Base-by-base conservation (phyloP, 176 grass and related monocot genomes). In the Carex littledalei region DNA sequence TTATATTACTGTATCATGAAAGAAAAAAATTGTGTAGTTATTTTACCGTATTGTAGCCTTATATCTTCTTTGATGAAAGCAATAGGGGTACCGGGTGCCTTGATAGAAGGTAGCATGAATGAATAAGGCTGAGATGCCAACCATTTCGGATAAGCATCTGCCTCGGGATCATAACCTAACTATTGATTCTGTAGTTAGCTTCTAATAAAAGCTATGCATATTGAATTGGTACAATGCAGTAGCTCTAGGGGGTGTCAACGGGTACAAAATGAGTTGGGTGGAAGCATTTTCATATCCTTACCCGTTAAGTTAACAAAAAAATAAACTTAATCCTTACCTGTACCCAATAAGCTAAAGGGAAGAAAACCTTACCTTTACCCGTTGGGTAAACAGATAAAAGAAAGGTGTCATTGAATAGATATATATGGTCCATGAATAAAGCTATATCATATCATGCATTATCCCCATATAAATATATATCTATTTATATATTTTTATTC, bases 131-230 rank as follows among this genome's bases (percentile, higher is more conserved):
- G 91, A 65, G 91, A 86, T 56, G 64, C 79, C 32, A 97, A 81
- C 94, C 94, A 97, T 63, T 67, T 86, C 39, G 94, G 94, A 84
- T 97, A 97, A 52, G 91, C 86, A 55, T 85, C 90, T 45, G 54
- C 80, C 83, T 90, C 91, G 7, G 89, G 89, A 67, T 97, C 91
- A 84, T 94, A 97, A 37, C 94, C 94, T 62, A 94, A 60, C 92
- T 94, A 62, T 29, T 32, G 24, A 78, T 78, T 55, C 3, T 56
- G 31, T 55, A 56, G 74, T 55, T 60, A 47, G 62, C 3, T 86
- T 80, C 11, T 16, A 24, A 39, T 39, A 39, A 39, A 32, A 55
- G 32, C 50, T 54, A 32, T 56, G 24, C 22, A 16, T 77, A 78
- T 56, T 34, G 11, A 52, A 32, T 16, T 34, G 74, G 22, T 54